Percentiles rank a stretch among this genome's conserved stretches.
Conservation (phyloP, 345 rosid genomes). For the Heritiera fomes region DNA sequence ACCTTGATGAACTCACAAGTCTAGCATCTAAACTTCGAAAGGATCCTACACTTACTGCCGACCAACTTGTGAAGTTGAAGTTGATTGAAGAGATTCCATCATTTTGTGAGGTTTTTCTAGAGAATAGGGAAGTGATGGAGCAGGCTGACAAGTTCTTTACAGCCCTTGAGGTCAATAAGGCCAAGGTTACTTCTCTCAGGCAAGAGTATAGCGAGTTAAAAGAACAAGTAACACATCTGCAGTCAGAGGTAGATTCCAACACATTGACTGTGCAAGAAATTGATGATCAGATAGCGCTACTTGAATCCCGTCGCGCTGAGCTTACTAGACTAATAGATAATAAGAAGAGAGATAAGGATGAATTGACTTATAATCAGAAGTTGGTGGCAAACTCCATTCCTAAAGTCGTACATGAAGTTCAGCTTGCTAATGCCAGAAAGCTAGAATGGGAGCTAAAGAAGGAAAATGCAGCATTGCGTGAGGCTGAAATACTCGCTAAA, state of each 20-base stretch:
- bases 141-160: slow-evolving; percentile 47
- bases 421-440: slow-evolving; percentile 47
- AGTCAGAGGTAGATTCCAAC: slow-evolving; percentile 49
- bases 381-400: slow-evolving; percentile 54
- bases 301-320: slow-evolving; percentile 44
- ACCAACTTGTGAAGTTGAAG: slow-evolving; percentile 62
- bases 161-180: slow-evolving; percentile 52
- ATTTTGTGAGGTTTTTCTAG: slow-evolving; percentile 53
- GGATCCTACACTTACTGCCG: slow-evolving; percentile 60
- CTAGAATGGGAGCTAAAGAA: slow-evolving; percentile 57
- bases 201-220: slow-evolving; percentile 58
- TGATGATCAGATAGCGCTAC: slow-evolving; percentile 55
- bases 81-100: slow-evolving; percentile 65
- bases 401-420: slow-evolving; percentile 54
- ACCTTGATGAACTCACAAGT: slow-evolving; percentile 43
- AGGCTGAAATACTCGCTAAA: slow-evolving; percentile 43
- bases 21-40: slow-evolving; percentile 50
- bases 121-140: slow-evolving; percentile 44
- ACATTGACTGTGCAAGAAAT: slow-evolving; percentile 45
- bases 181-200: slow-evolving; percentile 56
- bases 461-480: slow-evolving; percentile 45
- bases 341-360: slow-evolving; percentile 43
- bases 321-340: slow-evolving; percentile 35
- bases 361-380: slow-evolving; percentile 45
- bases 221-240: slow-evolving; percentile 48